These are phyloP conservation scores for Crataegus laevigata DNA, from an alignment of 306 rosid species.

Conservation along the genomic window DNA sequence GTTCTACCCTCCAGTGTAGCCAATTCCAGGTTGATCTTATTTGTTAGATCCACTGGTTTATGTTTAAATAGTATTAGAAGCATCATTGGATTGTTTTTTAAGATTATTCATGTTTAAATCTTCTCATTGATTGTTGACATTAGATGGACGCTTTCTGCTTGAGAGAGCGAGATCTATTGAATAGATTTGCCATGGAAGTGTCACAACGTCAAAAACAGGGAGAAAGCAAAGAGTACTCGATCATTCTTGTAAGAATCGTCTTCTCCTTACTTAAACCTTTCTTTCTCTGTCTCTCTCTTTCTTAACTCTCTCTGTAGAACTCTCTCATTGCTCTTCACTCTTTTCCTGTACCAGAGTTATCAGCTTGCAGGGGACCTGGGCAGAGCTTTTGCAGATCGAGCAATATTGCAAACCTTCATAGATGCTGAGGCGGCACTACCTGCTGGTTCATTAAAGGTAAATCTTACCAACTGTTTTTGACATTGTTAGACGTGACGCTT, in stretches of 20 bases:
- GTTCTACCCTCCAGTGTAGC: constrained; percentile 48
- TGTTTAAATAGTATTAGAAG: neutral
- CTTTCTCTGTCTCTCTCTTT: neutral
- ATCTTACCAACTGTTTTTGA: neutral
- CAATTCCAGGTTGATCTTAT: constrained; percentile 64
- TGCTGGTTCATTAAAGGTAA: constrained; percentile 62
- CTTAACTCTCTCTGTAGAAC: neutral
- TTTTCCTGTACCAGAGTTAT: constrained; percentile 55
- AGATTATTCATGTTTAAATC: neutral
- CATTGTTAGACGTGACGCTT: neutral
- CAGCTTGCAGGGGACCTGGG: constrained; percentile 83
- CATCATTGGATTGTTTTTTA: neutral
- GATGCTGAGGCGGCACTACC: constrained; percentile 57
- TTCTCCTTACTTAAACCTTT: neutral
- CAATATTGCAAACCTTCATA: constrained; percentile 46
- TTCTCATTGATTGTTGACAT: constrained; percentile 19
- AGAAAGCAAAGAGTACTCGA: constrained; percentile 59
- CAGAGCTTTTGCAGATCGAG: constrained; percentile 79
- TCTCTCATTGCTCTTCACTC: neutral
- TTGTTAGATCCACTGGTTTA: constrained; percentile 1
- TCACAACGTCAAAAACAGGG: constrained; percentile 60
- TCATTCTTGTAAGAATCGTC: constrained; percentile 50
- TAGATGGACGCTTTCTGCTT: constrained; percentile 73
- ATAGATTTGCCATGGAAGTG: constrained; percentile 65
- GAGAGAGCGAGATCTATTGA: constrained; percentile 79